Conservation (phyloP, 495 filamentous ascomycete species). For the Penicillium simplicissimum region DNA sequence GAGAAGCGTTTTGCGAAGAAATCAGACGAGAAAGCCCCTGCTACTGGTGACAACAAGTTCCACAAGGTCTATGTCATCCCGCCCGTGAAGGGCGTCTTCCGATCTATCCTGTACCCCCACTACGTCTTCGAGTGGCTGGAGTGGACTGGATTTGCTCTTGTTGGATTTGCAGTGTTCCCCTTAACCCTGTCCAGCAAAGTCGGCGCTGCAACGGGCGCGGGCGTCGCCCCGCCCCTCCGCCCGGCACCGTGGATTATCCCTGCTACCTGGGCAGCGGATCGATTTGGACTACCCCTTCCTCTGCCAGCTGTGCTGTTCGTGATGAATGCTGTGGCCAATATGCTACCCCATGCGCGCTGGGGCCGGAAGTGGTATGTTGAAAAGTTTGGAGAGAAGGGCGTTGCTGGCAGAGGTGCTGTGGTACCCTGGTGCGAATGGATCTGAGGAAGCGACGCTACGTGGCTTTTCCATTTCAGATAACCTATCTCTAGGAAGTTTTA, state of each 20-base stretch:
- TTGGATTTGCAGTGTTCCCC: constrained; percentile 43
- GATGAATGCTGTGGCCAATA: constrained; percentile 82
- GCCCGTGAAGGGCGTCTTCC: constrained; percentile 80
- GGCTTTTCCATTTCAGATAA: not conserved
- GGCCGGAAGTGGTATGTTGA: constrained; percentile 86
- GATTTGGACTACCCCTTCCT: constrained; percentile 33
- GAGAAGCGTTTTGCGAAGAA: constrained; percentile 45
- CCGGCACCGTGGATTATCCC: constrained; percentile 54
- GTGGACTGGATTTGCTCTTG: constrained; percentile 85
- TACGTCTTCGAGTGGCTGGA: constrained; percentile 96
- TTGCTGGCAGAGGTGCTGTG: constrained; percentile 74
- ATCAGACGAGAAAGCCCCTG: constrained; percentile 32
- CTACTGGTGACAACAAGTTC: constrained; percentile 31
- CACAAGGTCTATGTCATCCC: constrained; percentile 92
- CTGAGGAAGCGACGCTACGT: constrained; percentile 17
- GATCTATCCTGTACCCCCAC: constrained; percentile 82
- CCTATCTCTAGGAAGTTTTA: not conserved
- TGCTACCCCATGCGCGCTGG: constrained; percentile 84
- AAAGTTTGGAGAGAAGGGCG: constrained; percentile 78
- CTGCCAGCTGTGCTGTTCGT: constrained; percentile 78
- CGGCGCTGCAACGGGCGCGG: constrained; percentile 1
- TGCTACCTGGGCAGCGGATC: constrained; percentile 50
- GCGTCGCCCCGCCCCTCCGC: constrained; percentile 23
- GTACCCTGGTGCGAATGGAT: constrained; percentile 68
- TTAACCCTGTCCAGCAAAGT: constrained; percentile 11